Conservation (phyloP, 768 basidiomycete genomes). For the Boletus vinaceobasis region DNA sequence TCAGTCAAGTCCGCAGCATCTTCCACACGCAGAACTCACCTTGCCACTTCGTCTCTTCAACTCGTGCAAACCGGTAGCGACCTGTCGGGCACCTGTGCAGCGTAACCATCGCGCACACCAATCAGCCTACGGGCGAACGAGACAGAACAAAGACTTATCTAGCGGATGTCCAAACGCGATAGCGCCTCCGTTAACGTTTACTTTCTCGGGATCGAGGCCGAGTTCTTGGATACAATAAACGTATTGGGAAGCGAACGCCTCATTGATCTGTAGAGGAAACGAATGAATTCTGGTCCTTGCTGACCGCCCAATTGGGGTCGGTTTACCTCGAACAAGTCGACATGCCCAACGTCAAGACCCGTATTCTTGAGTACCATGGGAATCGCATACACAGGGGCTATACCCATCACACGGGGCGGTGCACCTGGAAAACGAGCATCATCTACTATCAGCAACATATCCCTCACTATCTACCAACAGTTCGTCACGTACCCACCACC, state of each 20-base stretch:
- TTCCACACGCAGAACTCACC: slow-evolving; percentile 32
- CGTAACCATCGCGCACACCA: slow-evolving; percentile 39
- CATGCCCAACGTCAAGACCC: slow-evolving; percentile 64
- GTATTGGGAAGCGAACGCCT: slow-evolving; percentile 85
- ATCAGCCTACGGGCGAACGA: slow-evolving; percentile 13
- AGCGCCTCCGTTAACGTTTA: slow-evolving; percentile 89
- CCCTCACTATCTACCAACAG: not conserved
- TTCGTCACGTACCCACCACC: slow-evolving; percentile 50
- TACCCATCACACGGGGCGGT: slow-evolving; percentile 82
- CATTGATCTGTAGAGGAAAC: slow-evolving; percentile 63
- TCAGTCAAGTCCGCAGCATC: not conserved
- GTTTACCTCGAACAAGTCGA: slow-evolving; percentile 75
- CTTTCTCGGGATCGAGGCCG: slow-evolving; percentile 57
- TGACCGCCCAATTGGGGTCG: not conserved
- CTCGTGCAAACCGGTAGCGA: slow-evolving; percentile 79
- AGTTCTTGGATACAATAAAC: slow-evolving; percentile 70
- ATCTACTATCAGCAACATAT: not conserved
- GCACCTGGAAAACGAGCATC: slow-evolving; percentile 41
- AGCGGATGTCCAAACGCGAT: slow-evolving; percentile 83
- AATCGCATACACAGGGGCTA: slow-evolving; percentile 84
- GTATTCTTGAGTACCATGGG: slow-evolving; percentile 66
- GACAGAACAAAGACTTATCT: slow-evolving; percentile 49
- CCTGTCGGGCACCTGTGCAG: slow-evolving; percentile 80
- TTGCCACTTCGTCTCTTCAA: slow-evolving; percentile 66
- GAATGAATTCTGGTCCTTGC: not conserved